phyloP scores from a whole-genome alignment of 495 filamentous ascomycete genomes.

The Xylaria curta region DNA sequence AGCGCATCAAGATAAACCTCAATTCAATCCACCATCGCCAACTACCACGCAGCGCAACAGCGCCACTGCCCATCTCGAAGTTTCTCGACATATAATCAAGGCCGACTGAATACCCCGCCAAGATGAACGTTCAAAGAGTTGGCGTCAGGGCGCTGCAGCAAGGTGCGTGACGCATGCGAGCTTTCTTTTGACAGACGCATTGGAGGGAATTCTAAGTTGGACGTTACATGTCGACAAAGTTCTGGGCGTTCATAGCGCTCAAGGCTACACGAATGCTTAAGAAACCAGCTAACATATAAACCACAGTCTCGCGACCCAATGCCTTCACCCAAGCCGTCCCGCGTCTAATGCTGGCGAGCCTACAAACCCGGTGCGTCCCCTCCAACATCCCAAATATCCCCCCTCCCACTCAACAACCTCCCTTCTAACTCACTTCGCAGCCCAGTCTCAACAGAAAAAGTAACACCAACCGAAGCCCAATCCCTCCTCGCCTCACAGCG shows the following conservation, averaged over 20 bases:
- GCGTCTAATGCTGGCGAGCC: slow-evolving; percentile 49
- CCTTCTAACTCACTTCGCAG: slow-evolving; percentile 39
- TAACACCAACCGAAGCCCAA: slow-evolving; percentile 63
- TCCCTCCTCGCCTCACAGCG: slow-evolving; percentile 86
- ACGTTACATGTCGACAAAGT: no score
- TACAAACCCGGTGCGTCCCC: slow-evolving; percentile 61
- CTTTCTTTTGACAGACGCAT: background rate
- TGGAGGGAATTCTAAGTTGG: background rate
- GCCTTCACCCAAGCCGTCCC: slow-evolving; percentile 43
- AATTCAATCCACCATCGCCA: slow-evolving; percentile 27
- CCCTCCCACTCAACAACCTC: slow-evolving; percentile 1
- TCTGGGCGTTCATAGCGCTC: no score
- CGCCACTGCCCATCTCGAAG: background rate
- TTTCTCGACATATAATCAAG: background rate
- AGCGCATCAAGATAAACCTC: slow-evolving; percentile 29
- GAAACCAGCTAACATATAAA: slow-evolving; percentile 30
- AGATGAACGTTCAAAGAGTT: slow-evolving; percentile 71
- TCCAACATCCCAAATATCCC: background rate
- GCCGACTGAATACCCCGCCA: slow-evolving; percentile 34
- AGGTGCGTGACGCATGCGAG: slow-evolving; percentile 52
- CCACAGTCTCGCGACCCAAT: slow-evolving; percentile 59
- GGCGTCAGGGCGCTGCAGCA: slow-evolving; percentile 71
- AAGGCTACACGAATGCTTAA: no score
- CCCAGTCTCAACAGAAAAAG: slow-evolving; percentile 63
- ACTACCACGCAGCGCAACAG: background rate